A percentile compares a stretch with the other conserved stretches of the same genome.
These are phyloP conservation scores for Venturia aucupariae DNA, from an alignment of 2,329 filamentous ascomycete species.

Conservation along the genomic window DNA sequence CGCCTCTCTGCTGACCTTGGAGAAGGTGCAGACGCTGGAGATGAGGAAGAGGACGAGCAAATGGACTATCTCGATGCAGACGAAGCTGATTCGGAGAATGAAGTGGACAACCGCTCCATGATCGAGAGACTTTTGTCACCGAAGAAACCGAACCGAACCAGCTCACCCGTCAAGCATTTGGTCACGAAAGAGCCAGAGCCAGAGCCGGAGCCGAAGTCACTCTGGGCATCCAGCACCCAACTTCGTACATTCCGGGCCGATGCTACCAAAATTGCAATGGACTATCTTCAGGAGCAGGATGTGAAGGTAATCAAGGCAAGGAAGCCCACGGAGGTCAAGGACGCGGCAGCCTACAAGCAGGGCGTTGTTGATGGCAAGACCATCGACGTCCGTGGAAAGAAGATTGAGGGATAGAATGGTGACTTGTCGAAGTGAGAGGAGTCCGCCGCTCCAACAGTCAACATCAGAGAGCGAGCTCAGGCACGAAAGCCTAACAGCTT, in stretches of 20 bases:
- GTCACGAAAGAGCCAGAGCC: neutral
- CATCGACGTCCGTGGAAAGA: neutral
- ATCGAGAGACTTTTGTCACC: neutral
- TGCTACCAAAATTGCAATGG: neutral
- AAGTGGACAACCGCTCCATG: neutral
- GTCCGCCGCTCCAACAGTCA: neutral
- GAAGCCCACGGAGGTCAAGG: neutral
- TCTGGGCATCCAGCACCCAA: neutral
- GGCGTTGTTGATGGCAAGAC: neutral
- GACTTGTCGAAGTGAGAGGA: neutral
- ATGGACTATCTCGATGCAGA: neutral
- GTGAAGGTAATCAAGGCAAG: neutral
- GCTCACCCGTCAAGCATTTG: neutral
- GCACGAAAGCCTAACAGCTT: neutral
- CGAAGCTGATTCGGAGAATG: neutral
- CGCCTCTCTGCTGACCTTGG: too few species aligned
- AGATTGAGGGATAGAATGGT: neutral
- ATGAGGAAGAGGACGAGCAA: neutral
- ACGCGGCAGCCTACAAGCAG: neutral
- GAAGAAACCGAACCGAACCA: neutral
- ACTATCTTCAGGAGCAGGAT: neutral
- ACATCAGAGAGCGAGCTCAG: neutral
- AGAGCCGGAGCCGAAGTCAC: neutral
- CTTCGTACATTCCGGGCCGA: neutral
- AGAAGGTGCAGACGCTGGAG: neutral